Evolutionary conservation across 306 rosid species (phyloP), one percentile per base, ranked within the genome.

Genomic region (Argentina anserina): DNA sequence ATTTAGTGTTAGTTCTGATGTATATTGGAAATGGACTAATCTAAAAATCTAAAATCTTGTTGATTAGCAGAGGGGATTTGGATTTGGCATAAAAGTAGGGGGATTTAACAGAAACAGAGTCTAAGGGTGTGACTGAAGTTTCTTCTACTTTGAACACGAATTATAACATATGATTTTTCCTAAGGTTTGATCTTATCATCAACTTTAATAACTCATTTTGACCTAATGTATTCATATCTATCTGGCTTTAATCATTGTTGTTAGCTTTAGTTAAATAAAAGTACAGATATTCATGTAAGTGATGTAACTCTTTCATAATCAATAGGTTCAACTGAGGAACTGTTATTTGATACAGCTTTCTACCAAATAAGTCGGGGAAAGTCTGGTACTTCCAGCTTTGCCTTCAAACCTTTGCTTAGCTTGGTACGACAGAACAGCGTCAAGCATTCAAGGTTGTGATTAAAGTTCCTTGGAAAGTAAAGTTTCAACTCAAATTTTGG

Each of bases 111-210:
- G 23, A 15, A 61, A 61, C 42, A 61, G 23, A 34, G 28, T 68
- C 72, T 31, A 31, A 11, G 46, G 40, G 59, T 45, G 63, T 34
- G 46, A 33, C 34, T 21, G 15, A 69, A 36, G 74, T 37, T 69
- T 69, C 74, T 50, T 34, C 21, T 70, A 36, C 65, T 70, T 70
- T 39, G 17, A 70, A 70, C 17, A 45, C 11, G 6, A 6, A 6
- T 28, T 59, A 14, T 5, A 59, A 14, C 3, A 26, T 7, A 13
- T n/a, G 4, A 58, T 58, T 56, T 26, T 34, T 28, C 63, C 36
- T 28, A 4, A 4, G 63, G 26, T 58, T 28, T 58, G 37, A 58
- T 26, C 20, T 59, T 15, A 28, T 13, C 65, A 55, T 28, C 0
- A 14, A 11, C 9, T 58, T 13, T 56, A 12, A 28, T 12, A 28